Base-by-base conservation (phyloP, 176 grass and related monocot genomes). In the Avena sativa region DNA sequence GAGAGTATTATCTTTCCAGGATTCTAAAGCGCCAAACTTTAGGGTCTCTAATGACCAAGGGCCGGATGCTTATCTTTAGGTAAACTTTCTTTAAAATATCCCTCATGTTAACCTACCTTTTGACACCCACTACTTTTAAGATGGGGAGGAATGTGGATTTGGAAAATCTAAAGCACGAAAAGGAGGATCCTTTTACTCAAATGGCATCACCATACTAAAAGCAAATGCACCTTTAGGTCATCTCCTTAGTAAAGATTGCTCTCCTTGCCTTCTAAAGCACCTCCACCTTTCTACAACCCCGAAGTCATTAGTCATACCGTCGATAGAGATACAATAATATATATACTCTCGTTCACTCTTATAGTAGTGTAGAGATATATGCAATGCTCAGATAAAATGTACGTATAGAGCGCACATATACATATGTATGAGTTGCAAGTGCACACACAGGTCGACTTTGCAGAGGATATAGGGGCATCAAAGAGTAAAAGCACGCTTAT, bases 171-270 rank as follows among this genome's bases (percentile, higher is more conserved):
- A 92, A 89, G 85, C 84, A 84, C 63, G 23, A 19, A 87, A 97
- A 97, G 87, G 85, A 67, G 52, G 87, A 73, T 87, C 80, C 25
- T 83, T 84, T 90, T 83, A 86, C 78, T 79, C 86, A 89, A 97
- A 94, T 91, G 89, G 90, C 87, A 94, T 97, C 89, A 91, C 80
- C 88, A 79, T 90, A 89, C 86, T 79, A 89, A 97, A 97, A 94
- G 92, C 79, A 89, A 85, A 76, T 51, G 51, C 87, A 80, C 90
- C 88, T 92, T 94, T 94, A 87, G 74, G 90, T 92, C 88, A 64
- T 82, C 43, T 63, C 69, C 63, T 77, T 89, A 71, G 71, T 83
- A 88, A 90, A 95, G 75, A 93, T 89, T 89, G 82, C 76, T 56
- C 81, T 55, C 74, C 76, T 85, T 88, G 91, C 90, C 71, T 92